Conservation (phyloP, 176 grass and related monocot species). For the Calamus simplicifolius region DNA sequence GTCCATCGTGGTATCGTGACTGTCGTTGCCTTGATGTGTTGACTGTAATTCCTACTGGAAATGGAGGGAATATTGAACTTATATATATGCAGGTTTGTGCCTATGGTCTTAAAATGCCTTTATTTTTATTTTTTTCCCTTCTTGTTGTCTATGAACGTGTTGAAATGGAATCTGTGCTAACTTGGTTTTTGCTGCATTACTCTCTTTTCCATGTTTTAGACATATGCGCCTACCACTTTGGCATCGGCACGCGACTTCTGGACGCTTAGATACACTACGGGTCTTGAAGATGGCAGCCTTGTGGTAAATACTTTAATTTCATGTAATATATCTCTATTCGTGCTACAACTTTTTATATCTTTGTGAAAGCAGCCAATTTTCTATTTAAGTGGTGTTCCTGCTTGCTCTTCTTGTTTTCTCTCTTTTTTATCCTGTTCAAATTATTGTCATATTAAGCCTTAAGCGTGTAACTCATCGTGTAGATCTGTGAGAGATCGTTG, state of each 20-base stretch:
- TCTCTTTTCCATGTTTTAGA: not conserved
- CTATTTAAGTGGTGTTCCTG: too few relatives aligned
- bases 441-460: too few relatives aligned
- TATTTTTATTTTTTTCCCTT: slow-evolving; percentile 14
- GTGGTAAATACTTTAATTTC: slow-evolving; percentile 2
- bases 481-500: slow-evolving; percentile 10
- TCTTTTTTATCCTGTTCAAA: too few relatives aligned
- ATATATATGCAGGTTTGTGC: slow-evolving; percentile 3
- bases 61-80: slow-evolving; percentile 13
- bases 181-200: too few relatives aligned
- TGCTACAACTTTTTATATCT: too few relatives aligned
- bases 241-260: slow-evolving; percentile 17
- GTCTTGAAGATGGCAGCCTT: slow-evolving; percentile 16
- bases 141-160: not conserved
- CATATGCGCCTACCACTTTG: slow-evolving; percentile 18
- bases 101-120: not conserved
- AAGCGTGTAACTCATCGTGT: not conserved
- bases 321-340: too few relatives aligned
- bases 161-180: too few relatives aligned
- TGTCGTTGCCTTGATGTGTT: slow-evolving; percentile 4
- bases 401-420: too few relatives aligned
- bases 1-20: slow-evolving; percentile 19
- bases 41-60: not conserved
- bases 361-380: too few relatives aligned
- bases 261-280: slow-evolving; percentile 9